Evolutionary conservation across 2,329 filamentous ascomycete genomes (phyloP).

Genomic region (Sarocladium strictum): DNA sequence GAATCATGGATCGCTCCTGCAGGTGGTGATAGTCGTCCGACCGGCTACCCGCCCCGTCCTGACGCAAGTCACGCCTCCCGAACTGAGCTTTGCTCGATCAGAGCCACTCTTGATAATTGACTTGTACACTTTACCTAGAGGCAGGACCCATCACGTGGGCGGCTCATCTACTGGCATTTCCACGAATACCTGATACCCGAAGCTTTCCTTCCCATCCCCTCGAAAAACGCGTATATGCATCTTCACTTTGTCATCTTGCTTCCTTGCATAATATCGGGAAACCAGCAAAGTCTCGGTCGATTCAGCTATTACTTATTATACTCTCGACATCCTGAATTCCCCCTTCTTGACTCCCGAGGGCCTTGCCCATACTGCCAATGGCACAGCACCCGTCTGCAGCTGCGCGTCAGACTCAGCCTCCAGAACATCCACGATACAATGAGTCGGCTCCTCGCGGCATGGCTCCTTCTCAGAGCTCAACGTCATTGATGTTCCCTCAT

Average conservation of each 20-base stretch:
- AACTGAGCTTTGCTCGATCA: neutral
- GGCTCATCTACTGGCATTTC: neutral
- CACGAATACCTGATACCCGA: neutral
- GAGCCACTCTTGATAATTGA: too few species aligned
- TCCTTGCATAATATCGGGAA: neutral
- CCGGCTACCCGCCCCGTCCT: neutral
- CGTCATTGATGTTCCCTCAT: conserved; percentile 20
- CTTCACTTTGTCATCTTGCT: neutral
- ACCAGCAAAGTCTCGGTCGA: neutral
- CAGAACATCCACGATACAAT: neutral
- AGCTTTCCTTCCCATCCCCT: neutral
- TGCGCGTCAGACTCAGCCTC: neutral
- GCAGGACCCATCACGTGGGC: neutral
- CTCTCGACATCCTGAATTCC: neutral
- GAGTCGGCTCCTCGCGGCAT: neutral
- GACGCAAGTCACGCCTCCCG: neutral
- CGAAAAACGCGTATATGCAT: neutral
- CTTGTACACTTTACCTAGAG: too few species aligned
- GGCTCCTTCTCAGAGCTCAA: conserved; percentile 15
- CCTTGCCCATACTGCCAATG: too few species aligned
- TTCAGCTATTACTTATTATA: neutral
- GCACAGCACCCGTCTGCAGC: neutral
- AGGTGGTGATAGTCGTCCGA: neutral
- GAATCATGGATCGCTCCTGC: neutral
- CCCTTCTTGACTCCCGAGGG: too few species aligned